A percentile compares a stretch with the other conserved stretches of the same genome.
Conservation (phyloP, 352 stramenopile genomes). For the Lagenidium sp. region DNA sequence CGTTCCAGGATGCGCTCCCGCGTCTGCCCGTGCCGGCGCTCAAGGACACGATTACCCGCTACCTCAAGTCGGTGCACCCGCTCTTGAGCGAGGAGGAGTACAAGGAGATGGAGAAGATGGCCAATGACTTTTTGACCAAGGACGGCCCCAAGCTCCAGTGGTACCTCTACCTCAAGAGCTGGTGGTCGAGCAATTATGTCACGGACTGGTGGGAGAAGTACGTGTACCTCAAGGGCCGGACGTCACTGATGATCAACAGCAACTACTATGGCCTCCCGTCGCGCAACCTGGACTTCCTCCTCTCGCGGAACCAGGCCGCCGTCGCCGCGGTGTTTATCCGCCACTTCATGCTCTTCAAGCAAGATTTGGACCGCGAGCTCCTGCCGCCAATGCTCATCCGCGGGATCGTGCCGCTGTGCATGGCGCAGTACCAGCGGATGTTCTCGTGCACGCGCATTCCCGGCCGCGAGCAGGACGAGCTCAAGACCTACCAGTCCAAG, state of each 20-base stretch:
- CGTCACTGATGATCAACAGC: conserved; percentile 88
- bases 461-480: conserved; percentile 70
- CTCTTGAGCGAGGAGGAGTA: conserved; percentile 86
- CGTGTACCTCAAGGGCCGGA: conserved; percentile 83
- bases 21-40: conserved; percentile 89
- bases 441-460: conserved; percentile 87
- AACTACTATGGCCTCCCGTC: conserved; percentile 87
- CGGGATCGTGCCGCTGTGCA: conserved; percentile 84
- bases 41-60: conserved; percentile 88
- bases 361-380: conserved; percentile 77
- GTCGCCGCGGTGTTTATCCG: conserved; percentile 61
- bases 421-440: conserved; percentile 87
- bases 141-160: conserved; percentile 88
- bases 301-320: conserved; percentile 49
- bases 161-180: conserved; percentile 88
- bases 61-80: conserved; percentile 90
- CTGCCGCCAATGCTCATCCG: conserved; percentile 75
- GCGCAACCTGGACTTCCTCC: conserved; percentile 48
- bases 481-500: conserved; percentile 77
- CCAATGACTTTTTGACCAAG: conserved; percentile 76
- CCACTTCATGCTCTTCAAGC: conserved; percentile 84
- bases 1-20: conserved; percentile 89
- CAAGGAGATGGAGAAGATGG: conserved; percentile 75
- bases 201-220: conserved; percentile 90
- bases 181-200: conserved; percentile 86